These are phyloP conservation scores for Flueggea neowawraea DNA, from an alignment of 441 rosid species.

Conservation along the genomic window DNA sequence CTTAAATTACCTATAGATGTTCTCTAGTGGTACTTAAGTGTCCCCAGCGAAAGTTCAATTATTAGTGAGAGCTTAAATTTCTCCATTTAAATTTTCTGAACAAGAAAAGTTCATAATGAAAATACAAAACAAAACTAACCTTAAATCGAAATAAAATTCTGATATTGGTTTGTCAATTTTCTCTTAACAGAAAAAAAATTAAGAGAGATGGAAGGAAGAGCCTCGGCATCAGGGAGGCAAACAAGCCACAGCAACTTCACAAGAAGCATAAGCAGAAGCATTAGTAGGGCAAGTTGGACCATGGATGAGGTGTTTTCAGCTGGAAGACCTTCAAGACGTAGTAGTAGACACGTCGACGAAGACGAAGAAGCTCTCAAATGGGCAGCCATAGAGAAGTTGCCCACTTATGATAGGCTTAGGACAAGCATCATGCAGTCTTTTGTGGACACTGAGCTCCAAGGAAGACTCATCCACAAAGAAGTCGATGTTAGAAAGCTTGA, in stretches of 20 bases:
- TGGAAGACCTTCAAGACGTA: constrained; percentile 39
- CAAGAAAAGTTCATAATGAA: too few relatives aligned
- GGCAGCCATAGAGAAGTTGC: constrained; percentile 89
- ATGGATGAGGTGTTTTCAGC: constrained; percentile 55
- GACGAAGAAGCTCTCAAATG: constrained; percentile 94
- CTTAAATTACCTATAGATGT: too few relatives aligned
- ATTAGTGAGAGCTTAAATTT: too few relatives aligned
- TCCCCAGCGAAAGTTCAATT: too few relatives aligned
- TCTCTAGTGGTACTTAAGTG: too few relatives aligned
- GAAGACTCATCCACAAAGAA: constrained; percentile 26
- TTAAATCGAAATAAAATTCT: neutral
- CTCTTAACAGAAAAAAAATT: constrained; percentile 2
- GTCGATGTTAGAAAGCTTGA: constrained; percentile 76
- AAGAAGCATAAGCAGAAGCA: constrained; percentile 46
- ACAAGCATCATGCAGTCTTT: constrained; percentile 56
- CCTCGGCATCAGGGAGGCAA: constrained; percentile 20
- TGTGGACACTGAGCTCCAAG: constrained; percentile 33
- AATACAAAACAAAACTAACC: too few relatives aligned
- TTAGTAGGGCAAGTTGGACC: constrained; percentile 56
- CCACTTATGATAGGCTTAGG: constrained; percentile 67
- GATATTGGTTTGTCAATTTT: neutral
- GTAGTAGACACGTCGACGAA: constrained; percentile 32
- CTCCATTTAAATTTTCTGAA: too few relatives aligned
- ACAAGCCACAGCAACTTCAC: constrained; percentile 12
- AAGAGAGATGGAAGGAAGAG: constrained; percentile 21